Evolutionary conservation across 2,329 filamentous ascomycete genomes (phyloP), one percentile per base, ranked within the genome.

Genomic region (Aureobasidium sp.): DNA sequence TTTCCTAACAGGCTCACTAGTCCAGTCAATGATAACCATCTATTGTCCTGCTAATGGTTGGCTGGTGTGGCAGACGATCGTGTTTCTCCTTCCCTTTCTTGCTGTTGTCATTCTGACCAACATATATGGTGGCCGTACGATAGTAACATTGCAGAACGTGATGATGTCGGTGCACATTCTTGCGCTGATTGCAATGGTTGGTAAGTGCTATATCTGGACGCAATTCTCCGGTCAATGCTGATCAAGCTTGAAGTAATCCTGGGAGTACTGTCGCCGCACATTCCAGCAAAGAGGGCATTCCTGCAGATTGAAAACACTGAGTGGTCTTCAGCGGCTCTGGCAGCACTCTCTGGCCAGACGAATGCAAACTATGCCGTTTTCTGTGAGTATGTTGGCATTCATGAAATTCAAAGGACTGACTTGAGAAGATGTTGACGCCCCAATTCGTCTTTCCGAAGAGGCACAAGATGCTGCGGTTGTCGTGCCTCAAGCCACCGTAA

Each of bases 91-190:
- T 12, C 57, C 57, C 7, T 40, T 8, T 37, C 22, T 50, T 15
- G 45, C 12, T n/a, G 14, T 60, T 3, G 44, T 42, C 5, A 50
- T 60, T 2, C 5, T 60, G 6, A n/a, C 35, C 22, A 60, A 49
- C 15, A 50, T 60, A 12, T 60, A 60, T 12, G 35, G 57, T 24
- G n/a, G 35, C 1, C 57, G 57, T n/a, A n/a, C 35, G 15, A 49
- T 50, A 12, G 45, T 31, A 3, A 22, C 24, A 0, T 68, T 74
- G 14, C 71, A 77, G 49, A 75, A 74, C 44, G 40, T 74, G 2
- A 67, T 74, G 24, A 68, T 77, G 40, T 69, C 72, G 12, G 56
- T 76, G 1, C 75, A 77, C 58, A 64, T 74, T 37, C 65, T 77
- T 19, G 74, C 70, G 31, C 77, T 72, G 65, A 66, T 73, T 2